Percentiles rank a stretch among this genome's conserved stretches.
Evolutionary conservation across 2,329 filamentous ascomycete genomes (phyloP).

Genomic region (Diaporthe helianthi): DNA sequence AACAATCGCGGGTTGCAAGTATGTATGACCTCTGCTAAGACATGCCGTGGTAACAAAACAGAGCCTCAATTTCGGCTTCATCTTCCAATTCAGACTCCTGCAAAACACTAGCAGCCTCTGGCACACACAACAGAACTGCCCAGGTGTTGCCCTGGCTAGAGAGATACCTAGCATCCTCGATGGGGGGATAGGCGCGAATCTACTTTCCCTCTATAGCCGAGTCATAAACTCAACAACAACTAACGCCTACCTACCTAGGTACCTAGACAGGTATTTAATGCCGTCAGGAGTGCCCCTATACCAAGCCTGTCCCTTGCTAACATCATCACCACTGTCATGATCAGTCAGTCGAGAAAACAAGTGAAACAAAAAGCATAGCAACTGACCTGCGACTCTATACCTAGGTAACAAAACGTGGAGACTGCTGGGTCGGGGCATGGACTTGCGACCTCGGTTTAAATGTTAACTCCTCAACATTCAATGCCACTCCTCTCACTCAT

Average conservation of each 20-base stretch:
- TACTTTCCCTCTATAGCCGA: no score
- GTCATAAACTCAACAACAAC: not conserved
- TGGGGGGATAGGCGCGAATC: no score
- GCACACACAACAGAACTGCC: not conserved
- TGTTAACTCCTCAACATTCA: conserved; percentile 55
- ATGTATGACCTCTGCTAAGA: not conserved
- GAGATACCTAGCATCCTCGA: no score
- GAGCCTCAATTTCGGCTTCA: not conserved
- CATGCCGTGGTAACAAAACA: not conserved
- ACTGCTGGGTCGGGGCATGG: not conserved
- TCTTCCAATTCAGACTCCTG: not conserved
- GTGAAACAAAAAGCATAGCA: not conserved
- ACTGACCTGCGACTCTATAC: no score
- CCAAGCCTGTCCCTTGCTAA: not conserved
- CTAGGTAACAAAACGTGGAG: not conserved
- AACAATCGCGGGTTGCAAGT: not conserved
- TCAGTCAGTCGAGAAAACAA: not conserved
- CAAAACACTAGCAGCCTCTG: not conserved
- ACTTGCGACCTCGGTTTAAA: conserved; percentile 11
- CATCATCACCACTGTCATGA: not conserved
- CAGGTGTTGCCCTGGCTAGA: no score
- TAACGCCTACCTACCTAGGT: no score
- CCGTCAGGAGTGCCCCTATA: not conserved
- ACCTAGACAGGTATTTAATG: no score
- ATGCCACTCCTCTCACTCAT: conserved; percentile 93